These are phyloP conservation scores for Chalaropsis ovoidea DNA, from an alignment of 2,329 filamentous ascomycete genomes.

Conservation along the genomic window DNA sequence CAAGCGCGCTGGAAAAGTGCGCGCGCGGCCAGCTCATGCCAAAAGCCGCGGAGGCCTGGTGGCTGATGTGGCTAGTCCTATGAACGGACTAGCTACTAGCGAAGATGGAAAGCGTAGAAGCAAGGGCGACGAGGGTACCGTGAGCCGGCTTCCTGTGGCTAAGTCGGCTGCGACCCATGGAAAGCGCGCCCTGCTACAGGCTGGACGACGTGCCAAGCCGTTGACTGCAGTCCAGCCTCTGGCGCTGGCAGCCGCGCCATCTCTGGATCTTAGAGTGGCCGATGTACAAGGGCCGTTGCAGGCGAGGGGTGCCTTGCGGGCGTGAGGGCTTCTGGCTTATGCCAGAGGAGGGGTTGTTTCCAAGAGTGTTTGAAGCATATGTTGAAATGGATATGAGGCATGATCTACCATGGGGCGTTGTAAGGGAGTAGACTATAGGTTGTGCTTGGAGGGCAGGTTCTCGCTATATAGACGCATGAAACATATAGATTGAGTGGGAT, in stretches of 20 bases:
- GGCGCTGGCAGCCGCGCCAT: not conserved
- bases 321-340: not conserved
- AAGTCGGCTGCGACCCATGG: not conserved
- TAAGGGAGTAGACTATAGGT: not conserved
- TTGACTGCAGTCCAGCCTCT: not conserved
- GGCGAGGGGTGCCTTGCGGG: not conserved
- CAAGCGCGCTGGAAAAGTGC: slow-evolving; percentile 17
- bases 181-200: not conserved
- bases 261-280: not conserved
- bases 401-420: not conserved
- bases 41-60: not conserved
- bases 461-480: not conserved
- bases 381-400: not conserved
- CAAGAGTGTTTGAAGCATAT: not conserved
- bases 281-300: not conserved
- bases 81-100: slow-evolving; percentile 13
- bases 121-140: not conserved
- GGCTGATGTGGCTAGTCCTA: slow-evolving; percentile 12
- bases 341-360: not conserved
- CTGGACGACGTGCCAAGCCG: not conserved
- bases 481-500: not conserved
- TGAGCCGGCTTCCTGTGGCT: not conserved
- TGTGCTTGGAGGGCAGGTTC: not conserved
- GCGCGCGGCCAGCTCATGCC: not conserved
- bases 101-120: not conserved